Evolutionary conservation across 1,139 yeast species (phyloP).

Genomic region (Kazachstania sp.): DNA sequence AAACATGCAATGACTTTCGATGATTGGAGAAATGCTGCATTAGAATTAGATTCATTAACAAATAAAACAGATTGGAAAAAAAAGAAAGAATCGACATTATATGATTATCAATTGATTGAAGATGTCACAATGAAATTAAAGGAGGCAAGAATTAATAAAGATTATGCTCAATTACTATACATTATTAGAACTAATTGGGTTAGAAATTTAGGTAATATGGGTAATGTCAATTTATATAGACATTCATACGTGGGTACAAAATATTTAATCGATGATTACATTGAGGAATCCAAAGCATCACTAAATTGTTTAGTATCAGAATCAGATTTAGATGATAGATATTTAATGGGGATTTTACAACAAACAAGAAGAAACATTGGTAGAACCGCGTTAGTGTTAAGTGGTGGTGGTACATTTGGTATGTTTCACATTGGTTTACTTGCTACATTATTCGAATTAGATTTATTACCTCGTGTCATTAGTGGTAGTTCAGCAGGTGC

Average conservation of each 20-base stretch:
- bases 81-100: conserved; percentile 51
- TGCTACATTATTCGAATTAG: conserved; percentile 63
- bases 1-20: conserved; percentile 57
- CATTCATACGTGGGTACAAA: conserved; percentile 86
- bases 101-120: conserved; percentile 60
- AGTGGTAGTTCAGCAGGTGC: conserved; percentile 99
- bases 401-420: conserved; percentile 95
- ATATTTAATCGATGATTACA: conserved; percentile 69
- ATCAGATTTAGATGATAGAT: conserved; percentile 60
- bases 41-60: conserved; percentile 53
- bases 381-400: conserved; percentile 79
- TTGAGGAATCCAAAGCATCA: conserved; percentile 65
- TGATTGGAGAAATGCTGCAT: conserved; percentile 63
- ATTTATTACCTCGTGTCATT: conserved; percentile 73
- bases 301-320: conserved; percentile 36
- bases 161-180: conserved; percentile 56
- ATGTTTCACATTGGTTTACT: conserved; percentile 86
- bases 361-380: conserved; percentile 91
- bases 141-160: conserved; percentile 48
- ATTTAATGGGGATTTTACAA: conserved; percentile 66
- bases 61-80: conserved; percentile 62
- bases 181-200: conserved; percentile 78
- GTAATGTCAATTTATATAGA: conserved; percentile 67
- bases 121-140: conserved; percentile 50
- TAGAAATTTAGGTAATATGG: conserved; percentile 82